Evolutionary conservation across 352 stramenopile species (phyloP).

Genomic region (Hyaloperonospora brassicae): DNA sequence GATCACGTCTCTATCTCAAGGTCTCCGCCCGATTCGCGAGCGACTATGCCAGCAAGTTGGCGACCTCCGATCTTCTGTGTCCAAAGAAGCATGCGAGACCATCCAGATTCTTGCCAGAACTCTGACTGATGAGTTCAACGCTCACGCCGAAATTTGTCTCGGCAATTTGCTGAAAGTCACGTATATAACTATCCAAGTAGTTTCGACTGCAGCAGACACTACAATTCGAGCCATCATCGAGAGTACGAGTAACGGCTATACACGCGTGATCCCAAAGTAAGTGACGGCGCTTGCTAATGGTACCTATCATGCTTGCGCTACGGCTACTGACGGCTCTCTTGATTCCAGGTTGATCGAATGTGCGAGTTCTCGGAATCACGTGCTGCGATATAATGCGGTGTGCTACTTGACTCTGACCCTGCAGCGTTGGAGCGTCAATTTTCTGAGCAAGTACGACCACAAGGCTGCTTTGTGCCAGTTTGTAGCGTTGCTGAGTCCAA

Average conservation of each 20-base stretch:
- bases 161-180: slow-evolving; percentile 69
- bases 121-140: slow-evolving; percentile 67
- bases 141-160: slow-evolving; percentile 66
- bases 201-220: slow-evolving; percentile 65
- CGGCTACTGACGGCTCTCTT: slow-evolving; percentile 3
- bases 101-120: slow-evolving; percentile 54
- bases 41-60: slow-evolving; percentile 59
- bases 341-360: slow-evolving; percentile 60
- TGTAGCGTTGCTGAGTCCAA: not conserved
- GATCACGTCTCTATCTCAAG: slow-evolving; percentile 28
- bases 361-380: slow-evolving; percentile 63
- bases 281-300: slow-evolving; percentile 4
- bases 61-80: slow-evolving; percentile 74
- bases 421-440: slow-evolving; percentile 48
- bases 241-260: slow-evolving; percentile 67
- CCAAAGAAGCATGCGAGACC: slow-evolving; percentile 62
- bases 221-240: slow-evolving; percentile 70
- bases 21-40: slow-evolving; percentile 51
- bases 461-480: slow-evolving; percentile 1
- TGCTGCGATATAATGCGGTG: slow-evolving; percentile 62
- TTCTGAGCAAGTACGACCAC: slow-evolving; percentile 65
- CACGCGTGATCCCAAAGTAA: slow-evolving; percentile 65
- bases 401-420: slow-evolving; percentile 71
- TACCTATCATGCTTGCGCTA: not conserved
- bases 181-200: slow-evolving; percentile 84